phyloP scores from a whole-genome alignment of 2,329 filamentous ascomycete species.

The Tetracladium maxilliforme region DNA sequence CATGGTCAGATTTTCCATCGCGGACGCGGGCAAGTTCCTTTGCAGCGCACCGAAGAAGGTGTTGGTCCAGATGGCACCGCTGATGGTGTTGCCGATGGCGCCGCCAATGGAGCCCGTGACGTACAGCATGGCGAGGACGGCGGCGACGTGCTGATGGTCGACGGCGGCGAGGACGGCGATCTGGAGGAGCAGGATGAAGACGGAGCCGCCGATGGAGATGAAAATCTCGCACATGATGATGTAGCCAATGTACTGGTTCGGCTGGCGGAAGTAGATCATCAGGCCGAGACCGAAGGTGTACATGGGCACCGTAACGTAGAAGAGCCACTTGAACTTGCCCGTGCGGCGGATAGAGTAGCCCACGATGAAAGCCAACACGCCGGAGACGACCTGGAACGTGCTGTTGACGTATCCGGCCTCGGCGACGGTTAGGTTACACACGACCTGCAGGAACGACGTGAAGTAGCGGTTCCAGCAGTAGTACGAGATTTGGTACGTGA shows the following conservation, averaged over 20 bases:
- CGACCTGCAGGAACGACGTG: slow-evolving; percentile 6
- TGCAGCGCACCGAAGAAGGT: slow-evolving; percentile 37
- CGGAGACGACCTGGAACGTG: slow-evolving; percentile 20
- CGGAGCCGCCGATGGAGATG: slow-evolving; percentile 40
- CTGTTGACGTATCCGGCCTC: slow-evolving; percentile 12
- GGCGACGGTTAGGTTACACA: slow-evolving; percentile 10
- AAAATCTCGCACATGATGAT: slow-evolving; percentile 45
- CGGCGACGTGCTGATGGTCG: slow-evolving; percentile 44
- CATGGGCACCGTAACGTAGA: slow-evolving; percentile 31
- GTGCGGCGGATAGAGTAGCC: slow-evolving; percentile 29
- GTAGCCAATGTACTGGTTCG: slow-evolving; percentile 31
- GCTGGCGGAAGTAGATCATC: slow-evolving; percentile 42
- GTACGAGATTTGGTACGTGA: slow-evolving; percentile 3
- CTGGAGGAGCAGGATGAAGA: slow-evolving; percentile 41
- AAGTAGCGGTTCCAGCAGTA: slow-evolving; percentile 9
- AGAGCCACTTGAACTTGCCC: slow-evolving; percentile 37
- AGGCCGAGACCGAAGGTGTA: slow-evolving; percentile 37
- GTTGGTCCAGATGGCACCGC: slow-evolving; percentile 49
- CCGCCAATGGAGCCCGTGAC: slow-evolving; percentile 46
- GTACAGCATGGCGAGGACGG: slow-evolving; percentile 43
- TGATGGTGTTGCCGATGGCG: slow-evolving; percentile 42
- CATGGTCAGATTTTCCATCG: slow-evolving; percentile 18
- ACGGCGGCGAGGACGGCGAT: slow-evolving; percentile 44
- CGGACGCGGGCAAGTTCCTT: slow-evolving; percentile 29
- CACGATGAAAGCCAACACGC: slow-evolving; percentile 14